phyloP scores from a whole-genome alignment of 441 rosid genomes.

The Iberis amara region DNA sequence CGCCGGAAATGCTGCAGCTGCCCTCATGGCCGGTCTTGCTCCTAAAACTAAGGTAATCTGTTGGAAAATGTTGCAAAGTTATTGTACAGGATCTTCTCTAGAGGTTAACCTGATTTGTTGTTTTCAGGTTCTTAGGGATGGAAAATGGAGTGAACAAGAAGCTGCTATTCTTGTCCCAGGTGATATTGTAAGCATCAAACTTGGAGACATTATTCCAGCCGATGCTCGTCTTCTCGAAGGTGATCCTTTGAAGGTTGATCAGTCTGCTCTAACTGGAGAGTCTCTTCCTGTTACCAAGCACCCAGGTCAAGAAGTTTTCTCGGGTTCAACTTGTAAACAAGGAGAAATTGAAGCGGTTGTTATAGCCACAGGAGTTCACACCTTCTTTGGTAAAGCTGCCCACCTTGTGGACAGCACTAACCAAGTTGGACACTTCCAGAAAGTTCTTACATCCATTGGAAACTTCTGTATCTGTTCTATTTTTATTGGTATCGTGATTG shows the following conservation, averaged over 20 bases:
- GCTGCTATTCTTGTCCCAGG: constrained; percentile 92
- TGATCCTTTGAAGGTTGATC: constrained; percentile 45
- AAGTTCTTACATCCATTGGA: constrained; percentile 88
- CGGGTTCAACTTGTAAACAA: constrained; percentile 66
- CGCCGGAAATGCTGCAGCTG: constrained; percentile 95
- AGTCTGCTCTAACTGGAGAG: constrained; percentile 35
- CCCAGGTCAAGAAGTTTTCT: constrained; percentile 57
- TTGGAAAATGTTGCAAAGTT: constrained; percentile 1
- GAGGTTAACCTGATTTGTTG: constrained; percentile 16
- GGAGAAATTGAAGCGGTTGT: constrained; percentile 66
- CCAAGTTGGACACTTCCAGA: constrained; percentile 74
- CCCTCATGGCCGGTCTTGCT: constrained; percentile 96
- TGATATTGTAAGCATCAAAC: constrained; percentile 47
- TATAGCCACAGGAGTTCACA: constrained; percentile 66
- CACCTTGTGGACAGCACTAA: constrained; percentile 69
- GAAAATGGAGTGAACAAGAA: constrained; percentile 78
- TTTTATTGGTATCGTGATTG: constrained; percentile 70
- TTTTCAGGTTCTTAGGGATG: constrained; percentile 74
- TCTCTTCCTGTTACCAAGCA: constrained; percentile 47
- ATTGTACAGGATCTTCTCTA: not conserved
- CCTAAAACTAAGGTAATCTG: constrained; percentile 81
- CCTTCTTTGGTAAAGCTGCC: constrained; percentile 69
- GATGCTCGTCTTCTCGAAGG: constrained; percentile 52
- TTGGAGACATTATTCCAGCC: constrained; percentile 47
- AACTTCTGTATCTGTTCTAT: constrained; percentile 96